Percentiles rank a stretch among this genome's conserved stretches.
phyloP scores from a whole-genome alignment of 768 basidiomycete genomes.

The Chalciporus piperatus region DNA sequence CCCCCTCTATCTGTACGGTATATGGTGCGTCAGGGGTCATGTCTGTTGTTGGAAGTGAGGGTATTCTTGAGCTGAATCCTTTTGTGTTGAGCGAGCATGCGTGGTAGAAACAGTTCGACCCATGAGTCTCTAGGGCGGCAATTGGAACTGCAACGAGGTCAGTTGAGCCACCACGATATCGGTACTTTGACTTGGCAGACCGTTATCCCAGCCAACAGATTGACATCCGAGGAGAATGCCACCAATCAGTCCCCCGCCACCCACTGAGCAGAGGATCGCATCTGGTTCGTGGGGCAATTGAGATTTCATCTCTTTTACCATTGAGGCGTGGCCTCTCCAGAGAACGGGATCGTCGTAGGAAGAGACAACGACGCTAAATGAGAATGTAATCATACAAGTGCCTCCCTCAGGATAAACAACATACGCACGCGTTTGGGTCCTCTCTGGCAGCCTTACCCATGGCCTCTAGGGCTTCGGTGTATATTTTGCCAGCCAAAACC shows the following conservation, averaged over 20 bases:
- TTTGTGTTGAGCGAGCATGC: conserved; percentile 57
- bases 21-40: conserved; percentile 29
- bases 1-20: conserved; percentile 42
- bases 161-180: conserved; percentile 1
- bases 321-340: conserved; percentile 78
- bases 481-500: conserved; percentile 54
- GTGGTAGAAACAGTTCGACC: conserved; percentile 72
- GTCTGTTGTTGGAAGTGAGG: conserved; percentile 32
- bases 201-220: conserved; percentile 63
- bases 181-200: conserved; percentile 35
- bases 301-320: conserved; percentile 58
- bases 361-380: conserved; percentile 59
- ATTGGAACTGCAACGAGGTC: conserved; percentile 53
- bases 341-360: conserved; percentile 67
- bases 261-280: conserved; percentile 76
- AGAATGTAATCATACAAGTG: neutral
- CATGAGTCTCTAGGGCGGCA: conserved; percentile 66
- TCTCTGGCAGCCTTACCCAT: conserved; percentile 46
- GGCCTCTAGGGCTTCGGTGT: conserved; percentile 52
- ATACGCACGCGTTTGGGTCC: conserved; percentile 53
- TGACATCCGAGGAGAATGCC: conserved; percentile 70
- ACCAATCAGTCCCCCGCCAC: conserved; percentile 69
- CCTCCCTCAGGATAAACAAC: neutral
- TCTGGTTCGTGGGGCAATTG: conserved; percentile 59
- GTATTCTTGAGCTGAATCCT: conserved; percentile 31